These are phyloP conservation scores for Arachnomyces sp. DNA, from an alignment of 2,329 filamentous ascomycete genomes.

Conservation along the genomic window DNA sequence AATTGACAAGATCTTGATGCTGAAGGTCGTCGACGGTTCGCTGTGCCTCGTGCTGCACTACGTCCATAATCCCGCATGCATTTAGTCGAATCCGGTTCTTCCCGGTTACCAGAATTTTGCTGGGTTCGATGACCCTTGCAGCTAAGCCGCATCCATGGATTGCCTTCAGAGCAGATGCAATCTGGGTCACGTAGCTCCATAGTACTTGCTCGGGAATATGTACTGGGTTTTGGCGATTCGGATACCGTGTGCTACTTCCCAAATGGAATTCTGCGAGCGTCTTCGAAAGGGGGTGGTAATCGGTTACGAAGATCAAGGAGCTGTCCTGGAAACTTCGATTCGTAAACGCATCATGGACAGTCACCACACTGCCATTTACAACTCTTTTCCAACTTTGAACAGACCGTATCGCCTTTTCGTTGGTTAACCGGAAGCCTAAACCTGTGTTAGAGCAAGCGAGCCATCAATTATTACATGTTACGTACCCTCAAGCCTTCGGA, in stretches of 20 bases:
- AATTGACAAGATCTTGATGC: constrained; percentile 74
- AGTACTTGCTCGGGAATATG: constrained; percentile 63
- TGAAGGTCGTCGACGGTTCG: constrained; percentile 67
- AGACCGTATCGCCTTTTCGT: constrained; percentile 76
- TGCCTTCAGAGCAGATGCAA: constrained; percentile 76
- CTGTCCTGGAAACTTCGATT: constrained; percentile 88
- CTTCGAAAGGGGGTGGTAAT: constrained; percentile 86
- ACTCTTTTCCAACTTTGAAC: constrained; percentile 87
- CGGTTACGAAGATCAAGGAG: constrained; percentile 86
- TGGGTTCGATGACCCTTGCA: constrained; percentile 75
- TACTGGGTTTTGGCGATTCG: constrained; percentile 39
- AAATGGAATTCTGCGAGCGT: constrained; percentile 75
- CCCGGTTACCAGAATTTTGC: constrained; percentile 81
- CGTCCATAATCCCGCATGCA: constrained; percentile 81
- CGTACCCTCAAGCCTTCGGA: constrained; percentile 73
- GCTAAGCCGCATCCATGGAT: constrained; percentile 77
- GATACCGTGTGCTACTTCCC: constrained; percentile 30
- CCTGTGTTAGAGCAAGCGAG: not conserved
- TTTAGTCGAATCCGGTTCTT: constrained; percentile 84
- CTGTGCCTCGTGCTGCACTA: constrained; percentile 69
- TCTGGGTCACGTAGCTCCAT: constrained; percentile 89
- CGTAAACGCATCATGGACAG: constrained; percentile 85
- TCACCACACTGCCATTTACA: constrained; percentile 71
- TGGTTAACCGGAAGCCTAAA: constrained; percentile 72
- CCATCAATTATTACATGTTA: not conserved